A percentile compares a stretch with the other conserved stretches of the same genome.
phyloP scores from a whole-genome alignment of 257 asterid species.

The Lithospermum erythrorhizon region DNA sequence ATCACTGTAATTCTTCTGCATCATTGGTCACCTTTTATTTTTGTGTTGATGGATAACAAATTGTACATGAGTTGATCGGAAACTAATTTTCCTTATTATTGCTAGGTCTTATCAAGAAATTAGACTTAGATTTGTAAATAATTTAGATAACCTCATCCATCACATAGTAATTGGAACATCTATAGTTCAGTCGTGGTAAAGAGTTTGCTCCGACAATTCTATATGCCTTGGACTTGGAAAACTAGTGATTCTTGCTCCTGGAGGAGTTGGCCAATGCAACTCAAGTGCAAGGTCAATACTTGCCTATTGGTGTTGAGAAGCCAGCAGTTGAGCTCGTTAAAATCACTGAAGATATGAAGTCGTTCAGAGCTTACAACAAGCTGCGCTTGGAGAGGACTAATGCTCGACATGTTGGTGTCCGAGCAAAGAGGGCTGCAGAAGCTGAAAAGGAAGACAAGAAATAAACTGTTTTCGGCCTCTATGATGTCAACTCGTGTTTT shows the following conservation, averaged over 20 bases:
- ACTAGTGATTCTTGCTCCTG: slow-evolving; percentile 53
- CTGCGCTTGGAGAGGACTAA: slow-evolving; percentile 50
- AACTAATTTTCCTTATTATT: no score
- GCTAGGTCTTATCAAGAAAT: no score
- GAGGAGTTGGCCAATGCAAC: slow-evolving; percentile 69
- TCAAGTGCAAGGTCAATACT: slow-evolving; percentile 39
- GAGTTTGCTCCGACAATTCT: no score
- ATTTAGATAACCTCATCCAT: background rate
- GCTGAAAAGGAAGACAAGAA: slow-evolving; percentile 68
- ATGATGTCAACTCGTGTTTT: slow-evolving; percentile 7
- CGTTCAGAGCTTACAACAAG: slow-evolving; percentile 51
- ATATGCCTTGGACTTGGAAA: no score
- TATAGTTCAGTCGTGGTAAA: no score
- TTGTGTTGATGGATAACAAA: no score
- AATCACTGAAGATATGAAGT: slow-evolving; percentile 48
- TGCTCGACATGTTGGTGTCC: slow-evolving; percentile 43
- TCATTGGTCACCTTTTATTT: no score
- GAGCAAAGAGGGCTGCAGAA: slow-evolving; percentile 63
- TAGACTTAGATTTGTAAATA: background rate
- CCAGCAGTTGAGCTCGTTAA: slow-evolving; percentile 54
- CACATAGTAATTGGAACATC: no score
- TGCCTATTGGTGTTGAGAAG: slow-evolving; percentile 45
- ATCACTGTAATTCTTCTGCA: no score
- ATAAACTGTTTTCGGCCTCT: slow-evolving; percentile 13
- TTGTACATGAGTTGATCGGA: no score